Evolutionary conservation across 148 eudicot genomes (phyloP).

Genomic region (Nepenthes gracilis): DNA sequence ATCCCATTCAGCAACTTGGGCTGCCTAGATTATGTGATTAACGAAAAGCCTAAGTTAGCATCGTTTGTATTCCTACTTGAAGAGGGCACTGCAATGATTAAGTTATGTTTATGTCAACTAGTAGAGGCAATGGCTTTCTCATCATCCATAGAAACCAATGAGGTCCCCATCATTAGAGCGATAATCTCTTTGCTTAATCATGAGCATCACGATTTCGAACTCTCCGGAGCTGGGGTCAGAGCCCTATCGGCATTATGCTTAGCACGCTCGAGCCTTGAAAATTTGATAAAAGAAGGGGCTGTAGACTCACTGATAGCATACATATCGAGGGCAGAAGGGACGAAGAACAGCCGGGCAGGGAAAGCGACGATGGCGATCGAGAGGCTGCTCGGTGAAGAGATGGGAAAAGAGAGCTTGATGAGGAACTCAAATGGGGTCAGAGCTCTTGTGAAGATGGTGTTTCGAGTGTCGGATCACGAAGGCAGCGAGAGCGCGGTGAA

Average conservation of each 20-base stretch:
- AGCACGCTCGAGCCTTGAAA: slow-evolving; percentile 12
- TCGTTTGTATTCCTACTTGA: slow-evolving; percentile 23
- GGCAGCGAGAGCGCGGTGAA: slow-evolving; percentile 59
- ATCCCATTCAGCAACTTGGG: slow-evolving; percentile 22
- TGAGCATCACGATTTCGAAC: slow-evolving; percentile 7
- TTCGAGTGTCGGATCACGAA: slow-evolving; percentile 48
- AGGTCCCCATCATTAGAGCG: slow-evolving; percentile 16
- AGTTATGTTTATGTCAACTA: slow-evolving; percentile 34
- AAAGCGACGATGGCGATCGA: slow-evolving; percentile 38
- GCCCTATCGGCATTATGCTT: slow-evolving; percentile 24
- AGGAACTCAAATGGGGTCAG: slow-evolving; percentile 28
- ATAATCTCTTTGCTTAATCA: slow-evolving; percentile 16
- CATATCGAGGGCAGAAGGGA: slow-evolving; percentile 15
- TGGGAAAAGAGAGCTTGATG: slow-evolving; percentile 21
- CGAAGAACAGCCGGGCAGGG: slow-evolving; percentile 11
- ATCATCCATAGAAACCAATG: slow-evolving; percentile 17
- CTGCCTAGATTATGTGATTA: slow-evolving; percentile 20
- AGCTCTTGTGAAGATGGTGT: slow-evolving; percentile 52
- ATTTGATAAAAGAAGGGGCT: slow-evolving; percentile 25
- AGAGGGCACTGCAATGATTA: slow-evolving; percentile 29
- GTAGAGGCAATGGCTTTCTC: slow-evolving; percentile 23
- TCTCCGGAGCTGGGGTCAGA: slow-evolving; percentile 30
- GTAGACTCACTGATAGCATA: slow-evolving; percentile 21
- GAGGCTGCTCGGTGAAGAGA: slow-evolving; percentile 18
- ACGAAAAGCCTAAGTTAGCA: slow-evolving; percentile 17